These are phyloP conservation scores for Sonneratia caseolaris DNA, from an alignment of 345 rosid genomes.

Conservation along the genomic window DNA sequence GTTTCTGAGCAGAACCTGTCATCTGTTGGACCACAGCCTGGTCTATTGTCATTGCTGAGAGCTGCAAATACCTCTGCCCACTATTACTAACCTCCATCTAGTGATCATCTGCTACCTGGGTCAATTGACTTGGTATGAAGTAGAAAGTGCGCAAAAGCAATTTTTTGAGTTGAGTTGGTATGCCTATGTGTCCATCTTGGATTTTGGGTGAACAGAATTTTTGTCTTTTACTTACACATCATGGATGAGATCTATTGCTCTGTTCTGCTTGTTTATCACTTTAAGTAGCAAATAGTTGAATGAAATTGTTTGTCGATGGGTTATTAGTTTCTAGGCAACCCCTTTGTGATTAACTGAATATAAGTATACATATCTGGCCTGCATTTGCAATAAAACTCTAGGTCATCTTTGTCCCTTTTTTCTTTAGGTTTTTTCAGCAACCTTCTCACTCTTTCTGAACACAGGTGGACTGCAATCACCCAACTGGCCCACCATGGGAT, in stretches of 20 bases:
- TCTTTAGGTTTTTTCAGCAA: background rate
- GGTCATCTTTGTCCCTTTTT: background rate
- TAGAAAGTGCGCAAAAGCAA: background rate
- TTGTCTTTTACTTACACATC: too few relatives aligned
- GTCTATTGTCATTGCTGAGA: background rate
- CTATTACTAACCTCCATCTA: background rate
- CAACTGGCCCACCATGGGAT: conserved; percentile 56
- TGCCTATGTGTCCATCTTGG: too few relatives aligned
- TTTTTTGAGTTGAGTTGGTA: background rate
- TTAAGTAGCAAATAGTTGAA: background rate
- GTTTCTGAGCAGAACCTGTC: background rate
- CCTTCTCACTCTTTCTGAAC: background rate
- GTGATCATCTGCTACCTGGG: background rate
- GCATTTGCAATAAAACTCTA: background rate
- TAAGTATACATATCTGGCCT: background rate
- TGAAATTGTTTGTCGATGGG: background rate
- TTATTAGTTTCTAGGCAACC: background rate
- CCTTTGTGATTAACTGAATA: background rate
- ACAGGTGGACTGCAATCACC: conserved; percentile 65
- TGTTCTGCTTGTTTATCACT: background rate
- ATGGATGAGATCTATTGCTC: background rate
- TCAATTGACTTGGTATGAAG: background rate
- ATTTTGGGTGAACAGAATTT: background rate
- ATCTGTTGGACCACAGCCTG: background rate
- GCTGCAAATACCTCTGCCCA: background rate